These are phyloP conservation scores for Hanseniaspora osmophila DNA, from an alignment of 805 yeast species.

Conservation along the genomic window DNA sequence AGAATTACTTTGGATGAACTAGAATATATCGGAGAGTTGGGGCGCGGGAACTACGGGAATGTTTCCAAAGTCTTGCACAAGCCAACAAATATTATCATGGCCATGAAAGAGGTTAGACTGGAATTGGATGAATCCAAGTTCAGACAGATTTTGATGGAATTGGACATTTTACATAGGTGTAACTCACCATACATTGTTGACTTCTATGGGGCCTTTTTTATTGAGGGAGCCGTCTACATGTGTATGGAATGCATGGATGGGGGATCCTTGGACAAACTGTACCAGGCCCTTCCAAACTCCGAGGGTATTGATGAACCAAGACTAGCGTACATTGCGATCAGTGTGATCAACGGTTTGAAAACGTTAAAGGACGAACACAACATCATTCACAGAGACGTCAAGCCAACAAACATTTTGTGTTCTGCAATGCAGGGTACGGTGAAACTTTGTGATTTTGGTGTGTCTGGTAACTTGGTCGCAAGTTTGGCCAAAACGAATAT, in stretches of 20 bases:
- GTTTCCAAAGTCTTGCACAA: conserved; percentile 86
- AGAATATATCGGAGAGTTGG: conserved; percentile 73
- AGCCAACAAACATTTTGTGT: conserved; percentile 85
- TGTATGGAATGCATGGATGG: conserved; percentile 98
- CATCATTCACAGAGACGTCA: conserved; percentile 90
- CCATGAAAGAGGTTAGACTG: conserved; percentile 90
- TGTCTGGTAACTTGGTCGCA: conserved; percentile 86
- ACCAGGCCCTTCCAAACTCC: conserved; percentile 29
- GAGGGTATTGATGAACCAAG: conserved; percentile 64
- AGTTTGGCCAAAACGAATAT: conserved; percentile 89
- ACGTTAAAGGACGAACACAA: conserved; percentile 81
- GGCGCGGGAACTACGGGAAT: conserved; percentile 93
- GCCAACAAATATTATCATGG: conserved; percentile 87
- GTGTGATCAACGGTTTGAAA: conserved; percentile 68
- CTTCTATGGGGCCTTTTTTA: conserved; percentile 93
- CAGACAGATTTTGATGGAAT: conserved; percentile 88
- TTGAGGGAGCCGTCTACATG: conserved; percentile 95
- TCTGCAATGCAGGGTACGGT: conserved; percentile 67
- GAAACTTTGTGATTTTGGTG: conserved; percentile 92
- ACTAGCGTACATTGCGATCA: conserved; percentile 64
- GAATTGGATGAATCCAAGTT: conserved; percentile 91
- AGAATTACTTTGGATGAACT: conserved; percentile 74
- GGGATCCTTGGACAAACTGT: conserved; percentile 79
- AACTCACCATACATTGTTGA: conserved; percentile 84
- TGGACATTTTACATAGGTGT: conserved; percentile 86